A percentile compares a stretch with the other conserved stretches of the same genome.
Evolutionary conservation across 2,329 filamentous ascomycete genomes (phyloP).

Genomic region (Hymenotorrendiella dingleyae): DNA sequence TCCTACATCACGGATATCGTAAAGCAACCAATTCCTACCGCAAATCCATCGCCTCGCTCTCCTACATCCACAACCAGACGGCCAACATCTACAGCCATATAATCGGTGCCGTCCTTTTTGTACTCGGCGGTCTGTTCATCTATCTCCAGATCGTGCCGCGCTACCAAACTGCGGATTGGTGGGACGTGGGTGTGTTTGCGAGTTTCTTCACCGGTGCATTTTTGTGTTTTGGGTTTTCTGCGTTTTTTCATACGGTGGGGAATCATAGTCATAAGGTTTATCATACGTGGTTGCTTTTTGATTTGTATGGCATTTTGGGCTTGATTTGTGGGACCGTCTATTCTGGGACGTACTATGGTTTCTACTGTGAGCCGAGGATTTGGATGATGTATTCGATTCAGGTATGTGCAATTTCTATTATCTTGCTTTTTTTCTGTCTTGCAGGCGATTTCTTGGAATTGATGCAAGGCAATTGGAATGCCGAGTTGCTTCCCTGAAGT

Average conservation of each 20-base stretch:
- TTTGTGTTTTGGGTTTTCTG: slow-evolving; percentile 8
- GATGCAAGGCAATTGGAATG: too few species aligned
- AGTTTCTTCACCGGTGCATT: slow-evolving; percentile 3
- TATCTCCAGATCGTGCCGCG: slow-evolving; percentile 1
- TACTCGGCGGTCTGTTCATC: not conserved
- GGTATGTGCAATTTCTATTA: slow-evolving; percentile 7
- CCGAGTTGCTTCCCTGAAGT: too few species aligned
- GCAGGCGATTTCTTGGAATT: too few species aligned
- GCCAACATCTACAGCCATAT: slow-evolving; percentile 6
- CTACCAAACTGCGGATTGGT: slow-evolving; percentile 6
- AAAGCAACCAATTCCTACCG: slow-evolving; percentile 7
- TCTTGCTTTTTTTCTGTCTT: not conserved
- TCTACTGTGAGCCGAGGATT: slow-evolving; percentile 16
- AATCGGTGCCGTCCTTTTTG: slow-evolving; percentile 1
- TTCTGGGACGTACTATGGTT: slow-evolving; percentile 18
- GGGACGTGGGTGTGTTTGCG: slow-evolving; percentile 5
- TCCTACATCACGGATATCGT: slow-evolving; percentile 4
- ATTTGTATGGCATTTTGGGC: slow-evolving; percentile 9
- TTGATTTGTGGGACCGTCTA: slow-evolving; percentile 12
- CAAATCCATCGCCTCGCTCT: not conserved
- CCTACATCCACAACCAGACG: slow-evolving; percentile 8
- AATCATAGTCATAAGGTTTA: slow-evolving; percentile 8
- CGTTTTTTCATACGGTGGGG: slow-evolving; percentile 12
- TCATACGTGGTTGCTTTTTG: slow-evolving; percentile 8
- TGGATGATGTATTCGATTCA: slow-evolving; percentile 16